Base-by-base conservation (phyloP, 176 grass and related monocot species). In the Aegilops umbellulata region DNA sequence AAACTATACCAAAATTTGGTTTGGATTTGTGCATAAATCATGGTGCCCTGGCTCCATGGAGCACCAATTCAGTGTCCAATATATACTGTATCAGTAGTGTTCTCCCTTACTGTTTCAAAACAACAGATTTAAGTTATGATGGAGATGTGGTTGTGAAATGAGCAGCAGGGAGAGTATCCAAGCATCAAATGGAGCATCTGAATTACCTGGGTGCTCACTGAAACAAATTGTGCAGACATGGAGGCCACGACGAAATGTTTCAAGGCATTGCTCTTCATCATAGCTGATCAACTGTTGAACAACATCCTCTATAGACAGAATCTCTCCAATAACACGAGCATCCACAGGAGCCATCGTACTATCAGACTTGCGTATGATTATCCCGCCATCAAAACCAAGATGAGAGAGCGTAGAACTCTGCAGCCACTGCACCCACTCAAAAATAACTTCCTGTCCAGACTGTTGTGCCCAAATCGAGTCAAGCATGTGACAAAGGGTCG, bases 391-490 rank as follows among this genome's bases (percentile, higher is more conserved):
- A 77, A 90, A 90, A 49, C 83, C 92, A 77, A 93, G 82, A 90
- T 93, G 87, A 9, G 79, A 90, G 68, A 88, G 79, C 0, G 83
- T 78, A 83, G 53, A 86, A 61, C 65, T 88, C 69, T 90, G 86
- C 60, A 93, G 66, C 83, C 92, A 93, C 69, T 90, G 85, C 27
- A 90, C 88, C 88, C 88, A 93, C 10, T 77, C 88, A 83, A 90
- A 93, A 80, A 88, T 39, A 71, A 88, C 57, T 58, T 93, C 88
- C 27, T 88, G 86, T 71, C 86, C 82, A 80, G 74, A 74, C 83
- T 90, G 88, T 20, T 83, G 86, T 44, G 70, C 73, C 88, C 92
- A 93, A 6, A 93, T 88, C 13, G 69, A 47, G 65, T 93, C 92
- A 10, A 93, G 78, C 74, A 88, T 90, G 61, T 57, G 60, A 76